Percentiles rank a stretch among this genome's conserved stretches.
Conservation (phyloP, 129 eudicot species). For the Lactuca saligna region DNA sequence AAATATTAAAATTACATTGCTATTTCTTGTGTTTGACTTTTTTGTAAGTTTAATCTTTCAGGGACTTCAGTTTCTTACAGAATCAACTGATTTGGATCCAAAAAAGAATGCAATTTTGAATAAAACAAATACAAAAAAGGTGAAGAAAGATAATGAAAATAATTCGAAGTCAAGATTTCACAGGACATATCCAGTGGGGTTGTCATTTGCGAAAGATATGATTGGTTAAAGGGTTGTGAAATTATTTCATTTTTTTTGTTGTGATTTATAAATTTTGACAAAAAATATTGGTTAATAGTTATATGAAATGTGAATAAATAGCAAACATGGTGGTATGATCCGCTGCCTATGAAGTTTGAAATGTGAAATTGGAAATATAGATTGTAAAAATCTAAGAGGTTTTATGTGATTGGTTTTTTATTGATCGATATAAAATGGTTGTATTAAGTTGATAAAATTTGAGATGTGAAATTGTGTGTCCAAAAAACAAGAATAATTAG, state of each 20-base stretch:
- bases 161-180: constrained; percentile 59
- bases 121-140: constrained; percentile 29
- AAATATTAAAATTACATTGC: not conserved
- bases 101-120: constrained; percentile 38
- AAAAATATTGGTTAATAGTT: not conserved
- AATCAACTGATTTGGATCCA: constrained; percentile 33
- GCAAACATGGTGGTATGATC: not conserved
- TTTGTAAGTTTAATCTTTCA: constrained; percentile 31
- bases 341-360: not conserved
- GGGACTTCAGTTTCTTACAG: constrained; percentile 84
- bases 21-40: constrained; percentile 14
- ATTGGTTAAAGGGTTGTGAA: constrained; percentile 26
- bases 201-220: constrained; percentile 53
- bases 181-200: constrained; percentile 59
- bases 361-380: not conserved
- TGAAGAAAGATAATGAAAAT: constrained; percentile 19
- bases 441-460: too few species aligned
- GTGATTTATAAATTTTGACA: not conserved
- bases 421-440: too few species aligned
- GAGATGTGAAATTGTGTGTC: too few species aligned
- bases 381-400: too few species aligned
- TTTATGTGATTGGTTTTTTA: not conserved
- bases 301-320: not conserved
- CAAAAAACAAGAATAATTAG: too few species aligned
- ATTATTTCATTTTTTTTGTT: constrained; percentile 1